phyloP scores from a whole-genome alignment of 768 basidiomycete genomes.

The Kwoniella dendrophila region DNA sequence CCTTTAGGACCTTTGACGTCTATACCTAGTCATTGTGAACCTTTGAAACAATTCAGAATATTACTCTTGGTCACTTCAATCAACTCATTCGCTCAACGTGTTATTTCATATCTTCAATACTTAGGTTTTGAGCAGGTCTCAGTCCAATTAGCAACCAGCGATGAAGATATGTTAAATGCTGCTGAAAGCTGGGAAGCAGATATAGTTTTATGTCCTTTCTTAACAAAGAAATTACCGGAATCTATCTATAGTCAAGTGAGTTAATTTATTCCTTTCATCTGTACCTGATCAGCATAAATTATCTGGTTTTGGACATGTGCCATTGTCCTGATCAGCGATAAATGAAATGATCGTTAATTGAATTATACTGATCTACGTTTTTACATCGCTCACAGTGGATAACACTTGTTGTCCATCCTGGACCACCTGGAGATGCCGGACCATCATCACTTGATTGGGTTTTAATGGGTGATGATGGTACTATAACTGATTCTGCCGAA shows the following conservation, averaged over 20 bases:
- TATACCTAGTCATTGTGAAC: slow-evolving; percentile 16
- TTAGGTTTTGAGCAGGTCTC: slow-evolving; percentile 37
- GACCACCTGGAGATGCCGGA: slow-evolving; percentile 51
- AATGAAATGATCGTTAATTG: slow-evolving; percentile 2
- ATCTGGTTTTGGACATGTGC: no score
- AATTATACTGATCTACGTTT: not conserved
- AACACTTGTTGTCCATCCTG: slow-evolving; percentile 49
- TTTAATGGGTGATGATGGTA: slow-evolving; percentile 44
- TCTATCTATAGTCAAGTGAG: slow-evolving; percentile 40
- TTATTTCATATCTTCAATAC: slow-evolving; percentile 34
- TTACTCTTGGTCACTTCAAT: slow-evolving; percentile 43
- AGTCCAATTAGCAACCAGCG: slow-evolving; percentile 40
- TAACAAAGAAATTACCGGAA: slow-evolving; percentile 46
- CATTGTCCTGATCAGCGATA: no score
- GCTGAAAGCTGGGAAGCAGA: slow-evolving; percentile 34
- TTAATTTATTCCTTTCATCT: not conserved
- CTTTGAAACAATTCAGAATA: slow-evolving; percentile 30
- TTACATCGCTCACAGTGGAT: slow-evolving; percentile 31
- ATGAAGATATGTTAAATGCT: slow-evolving; percentile 40
- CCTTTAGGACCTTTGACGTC: slow-evolving; percentile 32
- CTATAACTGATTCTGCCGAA: slow-evolving; percentile 23
- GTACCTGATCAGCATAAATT: no score
- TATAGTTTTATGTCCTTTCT: slow-evolving; percentile 46
- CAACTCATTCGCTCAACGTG: slow-evolving; percentile 48
- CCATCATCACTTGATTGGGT: slow-evolving; percentile 53